phyloP scores from a whole-genome alignment of 805 yeast species.

The Teunomyces cretensis region DNA sequence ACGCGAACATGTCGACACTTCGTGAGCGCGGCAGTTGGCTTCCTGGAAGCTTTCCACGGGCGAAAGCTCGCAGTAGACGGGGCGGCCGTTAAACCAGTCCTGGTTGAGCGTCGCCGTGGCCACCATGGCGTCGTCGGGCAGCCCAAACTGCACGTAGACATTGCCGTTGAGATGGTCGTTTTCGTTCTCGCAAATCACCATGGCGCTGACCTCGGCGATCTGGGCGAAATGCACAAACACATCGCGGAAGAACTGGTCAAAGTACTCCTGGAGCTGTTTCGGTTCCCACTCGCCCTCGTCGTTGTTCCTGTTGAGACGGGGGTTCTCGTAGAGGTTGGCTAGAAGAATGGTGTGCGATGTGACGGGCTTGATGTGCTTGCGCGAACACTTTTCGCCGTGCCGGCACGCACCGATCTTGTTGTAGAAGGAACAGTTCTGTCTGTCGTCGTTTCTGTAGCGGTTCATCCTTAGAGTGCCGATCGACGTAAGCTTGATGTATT shows the following conservation, averaged over 20 bases:
- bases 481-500: constrained; percentile 1
- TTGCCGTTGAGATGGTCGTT: constrained; percentile 84
- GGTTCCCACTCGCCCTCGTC: constrained; percentile 31
- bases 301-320: constrained; percentile 41
- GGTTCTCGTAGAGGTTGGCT: constrained; percentile 64
- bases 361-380: constrained; percentile 67
- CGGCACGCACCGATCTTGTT: constrained; percentile 89
- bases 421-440: constrained; percentile 54
- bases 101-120: constrained; percentile 66
- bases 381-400: constrained; percentile 85
- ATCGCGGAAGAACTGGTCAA: constrained; percentile 70
- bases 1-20: constrained; percentile 63
- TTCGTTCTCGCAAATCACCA: constrained; percentile 80
- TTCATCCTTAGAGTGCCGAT: not conserved
- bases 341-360: constrained; percentile 64
- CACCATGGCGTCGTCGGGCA: constrained; percentile 54
- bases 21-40: constrained; percentile 75
- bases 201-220: constrained; percentile 53
- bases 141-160: constrained; percentile 66
- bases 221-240: constrained; percentile 59
- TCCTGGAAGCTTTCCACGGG: constrained; percentile 72
- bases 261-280: constrained; percentile 43
- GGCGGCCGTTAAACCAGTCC: constrained; percentile 79
- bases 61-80: constrained; percentile 75
- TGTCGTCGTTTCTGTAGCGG: constrained; percentile 7